A percentile compares a stretch with the other conserved stretches of the same genome.
phyloP scores from a whole-genome alignment of 2,329 filamentous ascomycete species.

The Didymella segeticola region DNA sequence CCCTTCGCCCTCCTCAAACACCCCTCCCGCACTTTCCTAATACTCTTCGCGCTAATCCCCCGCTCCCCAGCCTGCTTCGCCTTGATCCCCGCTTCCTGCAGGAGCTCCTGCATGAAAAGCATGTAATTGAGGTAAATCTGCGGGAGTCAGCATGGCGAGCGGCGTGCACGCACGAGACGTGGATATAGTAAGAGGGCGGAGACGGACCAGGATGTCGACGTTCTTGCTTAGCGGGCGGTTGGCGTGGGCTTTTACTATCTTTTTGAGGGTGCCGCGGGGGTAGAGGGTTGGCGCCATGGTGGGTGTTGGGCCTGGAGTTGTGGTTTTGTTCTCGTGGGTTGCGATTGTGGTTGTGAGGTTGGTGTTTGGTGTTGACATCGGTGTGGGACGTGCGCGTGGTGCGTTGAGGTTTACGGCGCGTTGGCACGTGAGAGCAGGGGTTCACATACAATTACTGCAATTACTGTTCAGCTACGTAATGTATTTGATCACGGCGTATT shows the following conservation, averaged over 20 bases:
- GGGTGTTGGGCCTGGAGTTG: neutral
- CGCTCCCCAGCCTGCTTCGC: slow-evolving; percentile 77
- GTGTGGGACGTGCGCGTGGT: slow-evolving; percentile 11
- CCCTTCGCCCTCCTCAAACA: slow-evolving; percentile 49
- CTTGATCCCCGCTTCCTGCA: slow-evolving; percentile 80
- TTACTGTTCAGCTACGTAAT: too few relatives aligned
- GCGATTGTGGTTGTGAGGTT: neutral
- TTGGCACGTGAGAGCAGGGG: slow-evolving; percentile 27
- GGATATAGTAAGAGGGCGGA: neutral
- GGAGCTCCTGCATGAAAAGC: slow-evolving; percentile 77
- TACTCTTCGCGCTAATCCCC: slow-evolving; percentile 74
- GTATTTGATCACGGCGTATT: too few relatives aligned
- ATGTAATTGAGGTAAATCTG: slow-evolving; percentile 87
- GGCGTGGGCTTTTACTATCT: slow-evolving; percentile 88
- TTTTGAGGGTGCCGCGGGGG: slow-evolving; percentile 82
- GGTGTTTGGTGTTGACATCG: slow-evolving; percentile 19
- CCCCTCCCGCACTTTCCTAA: slow-evolving; percentile 77
- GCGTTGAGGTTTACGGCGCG: slow-evolving; percentile 15
- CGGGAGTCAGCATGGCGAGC: neutral
- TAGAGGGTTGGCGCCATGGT: slow-evolving; percentile 77
- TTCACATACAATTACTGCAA: neutral
- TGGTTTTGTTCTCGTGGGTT: too few relatives aligned
- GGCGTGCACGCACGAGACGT: neutral
- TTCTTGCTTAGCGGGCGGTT: slow-evolving; percentile 82
- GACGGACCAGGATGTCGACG: slow-evolving; percentile 78